Evolutionary conservation across 78 protist species (phyloP).

Genomic region (Bigelowiella natans): DNA sequence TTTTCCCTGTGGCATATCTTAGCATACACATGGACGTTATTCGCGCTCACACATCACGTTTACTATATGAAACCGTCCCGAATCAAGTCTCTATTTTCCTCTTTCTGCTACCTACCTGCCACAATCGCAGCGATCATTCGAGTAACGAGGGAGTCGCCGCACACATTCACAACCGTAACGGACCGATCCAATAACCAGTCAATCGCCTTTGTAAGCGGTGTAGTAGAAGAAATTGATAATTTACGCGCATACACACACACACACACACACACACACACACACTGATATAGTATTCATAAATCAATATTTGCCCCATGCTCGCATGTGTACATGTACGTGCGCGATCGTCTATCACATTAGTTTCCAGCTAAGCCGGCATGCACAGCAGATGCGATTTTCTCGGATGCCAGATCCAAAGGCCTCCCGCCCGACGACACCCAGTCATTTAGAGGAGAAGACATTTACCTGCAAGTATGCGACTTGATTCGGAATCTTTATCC

Average conservation of each 20-base stretch:
- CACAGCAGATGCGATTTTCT: neutral
- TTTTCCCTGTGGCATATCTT: too few relatives aligned
- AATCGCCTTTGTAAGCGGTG: neutral
- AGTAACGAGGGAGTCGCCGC: too few relatives aligned
- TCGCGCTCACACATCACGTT: too few relatives aligned
- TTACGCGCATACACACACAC: neutral
- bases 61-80: too few relatives aligned
- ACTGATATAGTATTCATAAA: neutral
- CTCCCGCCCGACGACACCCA: too few relatives aligned
- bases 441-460: too few relatives aligned
- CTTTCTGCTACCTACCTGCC: too few relatives aligned
- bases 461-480: neutral
- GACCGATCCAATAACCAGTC: neutral
- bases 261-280: neutral
- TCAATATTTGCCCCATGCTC: neutral
- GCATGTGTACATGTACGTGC: neutral
- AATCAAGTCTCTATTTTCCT: too few relatives aligned
- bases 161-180: neutral
- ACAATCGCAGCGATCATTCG: too few relatives aligned
- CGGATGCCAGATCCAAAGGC: neutral
- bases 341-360: neutral
- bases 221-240: neutral
- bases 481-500: neutral
- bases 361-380: neutral
- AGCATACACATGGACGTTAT: too few relatives aligned